phyloP scores from a whole-genome alignment of 139 green algal genomes.

The Prasinococcaceae sp. region DNA sequence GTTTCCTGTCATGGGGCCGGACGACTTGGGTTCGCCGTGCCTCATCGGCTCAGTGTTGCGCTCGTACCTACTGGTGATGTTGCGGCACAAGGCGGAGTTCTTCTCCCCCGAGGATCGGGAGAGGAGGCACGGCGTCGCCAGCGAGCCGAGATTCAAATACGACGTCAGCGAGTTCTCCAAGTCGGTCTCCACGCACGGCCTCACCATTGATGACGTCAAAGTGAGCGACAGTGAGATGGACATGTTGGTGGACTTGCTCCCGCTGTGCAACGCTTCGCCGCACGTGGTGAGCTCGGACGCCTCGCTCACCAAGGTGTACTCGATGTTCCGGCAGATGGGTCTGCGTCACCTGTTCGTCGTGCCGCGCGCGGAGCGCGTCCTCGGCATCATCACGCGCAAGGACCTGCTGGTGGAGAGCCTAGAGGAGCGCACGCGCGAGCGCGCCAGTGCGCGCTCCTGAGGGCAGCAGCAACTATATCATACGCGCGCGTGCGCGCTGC shows the following conservation, averaged over 20 bases:
- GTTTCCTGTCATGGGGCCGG: too few species aligned
- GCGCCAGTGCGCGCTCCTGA: too few species aligned
- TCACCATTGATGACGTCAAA: constrained; percentile 15
- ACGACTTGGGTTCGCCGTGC: too few species aligned
- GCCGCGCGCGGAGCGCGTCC: constrained; percentile 42
- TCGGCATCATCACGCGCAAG: constrained; percentile 87
- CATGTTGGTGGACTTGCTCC: constrained; percentile 23
- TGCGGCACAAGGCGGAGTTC: too few species aligned
- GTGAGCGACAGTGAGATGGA: constrained; percentile 4
- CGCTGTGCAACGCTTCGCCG: constrained; percentile 21
- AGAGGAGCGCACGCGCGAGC: neutral
- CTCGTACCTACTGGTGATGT: too few species aligned
- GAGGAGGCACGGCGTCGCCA: too few species aligned
- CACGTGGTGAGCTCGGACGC: constrained; percentile 22
- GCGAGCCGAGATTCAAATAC: constrained; percentile 9
- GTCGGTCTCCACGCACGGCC: constrained; percentile 20
- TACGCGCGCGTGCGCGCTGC: too few species aligned
- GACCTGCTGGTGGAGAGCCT: constrained; percentile 45
- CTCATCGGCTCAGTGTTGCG: too few species aligned
- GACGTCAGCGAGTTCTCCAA: constrained; percentile 20
- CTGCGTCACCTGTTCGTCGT: constrained; percentile 84
- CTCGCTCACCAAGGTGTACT: constrained; percentile 35
- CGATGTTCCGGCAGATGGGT: constrained; percentile 65
- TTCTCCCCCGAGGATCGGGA: too few species aligned
- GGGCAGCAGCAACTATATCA: too few species aligned